Percentiles rank a stretch among this genome's conserved stretches.
Evolutionary conservation across 768 basidiomycete genomes (phyloP).

Genomic region (Agrocybe praecox): DNA sequence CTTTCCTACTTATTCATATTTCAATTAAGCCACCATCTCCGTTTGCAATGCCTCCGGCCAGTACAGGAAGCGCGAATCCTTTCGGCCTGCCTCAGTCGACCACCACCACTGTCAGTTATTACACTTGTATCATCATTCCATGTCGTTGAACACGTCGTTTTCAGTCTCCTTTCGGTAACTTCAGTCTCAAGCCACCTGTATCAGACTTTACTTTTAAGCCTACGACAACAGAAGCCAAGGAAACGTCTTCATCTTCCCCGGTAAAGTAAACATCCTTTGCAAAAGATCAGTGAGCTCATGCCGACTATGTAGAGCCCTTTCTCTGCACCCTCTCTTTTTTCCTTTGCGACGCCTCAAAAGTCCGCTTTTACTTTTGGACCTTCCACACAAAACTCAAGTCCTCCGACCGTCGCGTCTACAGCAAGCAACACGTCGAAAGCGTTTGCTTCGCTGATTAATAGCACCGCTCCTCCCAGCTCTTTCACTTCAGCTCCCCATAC

Average conservation of each 20-base stretch:
- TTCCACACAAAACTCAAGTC: slow-evolving; percentile 10
- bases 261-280: neutral
- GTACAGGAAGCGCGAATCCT: neutral
- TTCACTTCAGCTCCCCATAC: slow-evolving; percentile 7
- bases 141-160: neutral
- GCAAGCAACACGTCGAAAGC: slow-evolving; percentile 49
- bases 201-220: slow-evolving; percentile 9
- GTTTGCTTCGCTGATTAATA: slow-evolving; percentile 48
- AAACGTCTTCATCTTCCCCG: neutral
- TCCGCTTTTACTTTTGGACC: slow-evolving; percentile 15
- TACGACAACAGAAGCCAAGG: neutral
- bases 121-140: neutral
- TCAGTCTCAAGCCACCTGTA: slow-evolving; percentile 5
- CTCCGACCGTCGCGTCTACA: slow-evolving; percentile 25
- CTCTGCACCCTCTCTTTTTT: neutral
- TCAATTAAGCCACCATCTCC: neutral
- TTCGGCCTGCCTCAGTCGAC: neutral
- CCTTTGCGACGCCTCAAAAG: slow-evolving; percentile 3
- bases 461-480: slow-evolving; percentile 7
- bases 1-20: neutral
- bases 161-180: neutral
- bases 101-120: too few relatives aligned
- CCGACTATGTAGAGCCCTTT: neutral
- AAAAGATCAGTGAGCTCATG: neutral
- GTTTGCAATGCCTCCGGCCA: neutral